Percentiles rank a stretch among this genome's conserved stretches.
These are phyloP conservation scores for Tolypocladium amazonense DNA, from an alignment of 2,329 filamentous ascomycete genomes.

Conservation along the genomic window DNA sequence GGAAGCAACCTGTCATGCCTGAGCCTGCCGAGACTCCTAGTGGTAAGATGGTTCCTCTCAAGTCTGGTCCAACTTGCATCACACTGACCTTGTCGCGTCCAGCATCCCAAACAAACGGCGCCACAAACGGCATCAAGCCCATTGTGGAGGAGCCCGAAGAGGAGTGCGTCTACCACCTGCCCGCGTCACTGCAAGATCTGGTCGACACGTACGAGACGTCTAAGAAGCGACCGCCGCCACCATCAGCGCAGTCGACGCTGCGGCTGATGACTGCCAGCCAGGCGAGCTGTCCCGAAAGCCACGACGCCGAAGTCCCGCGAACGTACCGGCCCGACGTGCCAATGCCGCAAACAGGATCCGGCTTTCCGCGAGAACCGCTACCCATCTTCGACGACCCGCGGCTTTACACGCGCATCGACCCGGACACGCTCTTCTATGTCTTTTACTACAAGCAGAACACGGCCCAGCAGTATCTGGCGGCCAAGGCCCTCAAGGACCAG, in stretches of 20 bases:
- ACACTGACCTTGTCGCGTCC: neutral
- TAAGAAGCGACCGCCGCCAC: conserved; percentile 55
- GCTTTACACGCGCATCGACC: conserved; percentile 81
- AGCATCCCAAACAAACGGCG: conserved; percentile 39
- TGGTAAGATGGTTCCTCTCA: conserved; percentile 20
- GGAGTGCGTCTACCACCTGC: conserved; percentile 88
- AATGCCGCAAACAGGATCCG: conserved; percentile 61
- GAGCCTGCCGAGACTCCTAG: conserved; percentile 33
- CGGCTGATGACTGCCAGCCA: conserved; percentile 69
- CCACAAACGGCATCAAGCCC: conserved; percentile 39
- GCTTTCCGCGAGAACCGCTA: conserved; percentile 89
- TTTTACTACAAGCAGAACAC: conserved; percentile 98
- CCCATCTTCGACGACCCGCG: conserved; percentile 84
- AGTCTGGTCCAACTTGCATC: too few species aligned
- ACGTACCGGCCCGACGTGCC: conserved; percentile 77
- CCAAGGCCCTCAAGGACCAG: conserved; percentile 94
- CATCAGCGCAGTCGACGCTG: conserved; percentile 55
- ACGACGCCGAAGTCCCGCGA: conserved; percentile 72
- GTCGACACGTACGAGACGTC: conserved; percentile 83
- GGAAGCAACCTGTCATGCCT: conserved; percentile 30
- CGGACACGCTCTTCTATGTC: conserved; percentile 94
- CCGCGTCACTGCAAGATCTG: conserved; percentile 77
- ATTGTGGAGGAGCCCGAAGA: conserved; percentile 38
- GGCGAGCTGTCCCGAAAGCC: conserved; percentile 58
- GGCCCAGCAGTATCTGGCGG: conserved; percentile 89